Conservation (phyloP, 768 basidiomycete species). For the Phanerodontia chrysosporium region DNA sequence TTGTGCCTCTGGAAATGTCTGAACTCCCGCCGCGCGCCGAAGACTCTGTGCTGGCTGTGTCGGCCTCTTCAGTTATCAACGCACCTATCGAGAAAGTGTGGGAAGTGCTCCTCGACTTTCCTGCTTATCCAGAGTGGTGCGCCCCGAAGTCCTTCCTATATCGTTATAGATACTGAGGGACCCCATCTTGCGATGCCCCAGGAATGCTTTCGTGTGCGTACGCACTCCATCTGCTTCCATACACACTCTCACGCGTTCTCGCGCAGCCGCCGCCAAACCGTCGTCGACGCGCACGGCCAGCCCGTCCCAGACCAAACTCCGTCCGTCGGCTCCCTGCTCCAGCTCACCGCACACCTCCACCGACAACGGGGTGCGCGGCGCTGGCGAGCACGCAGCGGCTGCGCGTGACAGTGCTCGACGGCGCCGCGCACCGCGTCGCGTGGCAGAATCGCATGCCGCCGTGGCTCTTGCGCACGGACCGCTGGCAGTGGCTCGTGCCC, state of each 20-base stretch:
- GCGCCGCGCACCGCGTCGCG: conserved; percentile 49
- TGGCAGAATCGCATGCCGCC: conserved; percentile 46
- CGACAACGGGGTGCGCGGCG: conserved; percentile 47
- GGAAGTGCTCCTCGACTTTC: conserved; percentile 57
- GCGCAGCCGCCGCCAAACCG: conserved; percentile 44
- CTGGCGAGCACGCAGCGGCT: conserved; percentile 35
- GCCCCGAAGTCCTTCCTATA: conserved; percentile 11
- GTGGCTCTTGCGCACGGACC: conserved; percentile 49
- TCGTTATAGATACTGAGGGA: no score
- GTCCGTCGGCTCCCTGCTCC: conserved; percentile 42
- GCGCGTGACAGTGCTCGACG: conserved; percentile 46
- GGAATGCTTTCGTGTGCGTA: conserved; percentile 67
- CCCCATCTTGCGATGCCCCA: no score
- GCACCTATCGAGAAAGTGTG: conserved; percentile 61
- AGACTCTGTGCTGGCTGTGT: conserved; percentile 44
- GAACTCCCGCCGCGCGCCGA: conserved; percentile 5
- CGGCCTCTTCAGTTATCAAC: conserved; percentile 49
- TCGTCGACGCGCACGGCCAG: conserved; percentile 36
- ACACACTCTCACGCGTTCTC: background rate
- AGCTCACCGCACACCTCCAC: conserved; percentile 57
- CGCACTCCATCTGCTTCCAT: no score
- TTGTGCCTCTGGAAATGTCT: background rate
- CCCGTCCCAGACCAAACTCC: conserved; percentile 46
- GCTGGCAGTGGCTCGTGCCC: conserved; percentile 58
- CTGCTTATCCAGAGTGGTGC: conserved; percentile 59